These are phyloP conservation scores for Taphrina pruni DNA, from an alignment of 1,139 yeast genomes.

Conservation along the genomic window DNA sequence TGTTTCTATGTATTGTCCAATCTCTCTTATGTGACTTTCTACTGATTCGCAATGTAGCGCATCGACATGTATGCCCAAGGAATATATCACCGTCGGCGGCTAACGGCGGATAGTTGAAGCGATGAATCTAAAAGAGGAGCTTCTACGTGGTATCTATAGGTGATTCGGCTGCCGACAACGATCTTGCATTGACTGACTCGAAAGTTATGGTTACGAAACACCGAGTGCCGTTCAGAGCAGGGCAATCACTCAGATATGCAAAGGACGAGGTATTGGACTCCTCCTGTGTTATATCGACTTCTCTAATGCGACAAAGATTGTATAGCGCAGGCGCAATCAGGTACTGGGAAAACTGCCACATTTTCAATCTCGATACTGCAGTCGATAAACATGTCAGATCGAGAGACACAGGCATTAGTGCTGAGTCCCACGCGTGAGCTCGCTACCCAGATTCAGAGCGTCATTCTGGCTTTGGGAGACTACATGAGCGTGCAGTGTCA, in stretches of 20 bases:
- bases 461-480: conserved; percentile 89
- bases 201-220: conserved; percentile 91
- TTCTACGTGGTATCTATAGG: conserved; percentile 70
- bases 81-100: neutral
- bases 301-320: conserved; percentile 62
- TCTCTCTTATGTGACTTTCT: neutral
- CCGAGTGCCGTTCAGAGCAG: conserved; percentile 99
- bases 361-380: conserved; percentile 94
- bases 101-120: conserved; percentile 41
- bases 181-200: neutral
- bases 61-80: conserved; percentile 8
- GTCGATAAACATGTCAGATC: conserved; percentile 61
- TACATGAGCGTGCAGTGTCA: conserved; percentile 94
- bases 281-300: conserved; percentile 11
- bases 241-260: conserved; percentile 95
- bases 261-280: conserved; percentile 61
- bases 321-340: conserved; percentile 98
- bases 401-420: conserved; percentile 83
- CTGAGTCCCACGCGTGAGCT: conserved; percentile 99
- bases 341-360: conserved; percentile 99
- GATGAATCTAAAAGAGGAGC: conserved; percentile 50
- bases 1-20: conserved; percentile 19
- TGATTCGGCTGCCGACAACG: neutral
- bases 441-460: conserved; percentile 97
- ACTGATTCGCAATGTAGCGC: conserved; percentile 15